phyloP scores from a whole-genome alignment of 2,329 filamentous ascomycete genomes.

The Sphaerostilbella broomeana region DNA sequence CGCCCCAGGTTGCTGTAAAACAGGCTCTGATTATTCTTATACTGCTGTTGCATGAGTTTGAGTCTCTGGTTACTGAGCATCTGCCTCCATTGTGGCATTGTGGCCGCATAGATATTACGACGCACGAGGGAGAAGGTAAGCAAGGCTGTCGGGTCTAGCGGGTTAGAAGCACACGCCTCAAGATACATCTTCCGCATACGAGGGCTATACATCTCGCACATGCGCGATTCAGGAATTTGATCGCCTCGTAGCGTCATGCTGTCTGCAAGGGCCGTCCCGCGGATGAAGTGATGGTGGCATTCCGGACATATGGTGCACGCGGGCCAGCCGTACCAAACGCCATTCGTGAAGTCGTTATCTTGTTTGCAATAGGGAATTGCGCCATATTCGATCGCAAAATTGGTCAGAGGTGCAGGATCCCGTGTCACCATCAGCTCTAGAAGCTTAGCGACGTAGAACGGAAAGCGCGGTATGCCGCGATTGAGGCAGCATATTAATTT shows the following conservation, averaged over 20 bases:
- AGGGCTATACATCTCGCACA: constrained; percentile 16
- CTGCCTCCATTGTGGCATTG: not conserved
- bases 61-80: not conserved
- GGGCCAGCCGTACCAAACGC: constrained; percentile 15
- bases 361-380: constrained; percentile 5
- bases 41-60: not conserved
- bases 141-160: not conserved
- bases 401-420: not conserved
- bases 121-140: not conserved
- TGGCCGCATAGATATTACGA: not conserved
- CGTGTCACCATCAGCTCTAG: not conserved
- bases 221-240: not conserved
- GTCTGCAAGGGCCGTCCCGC: constrained; percentile 1
- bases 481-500: not conserved
- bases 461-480: not conserved
- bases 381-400: not conserved
- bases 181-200: constrained; percentile 14
- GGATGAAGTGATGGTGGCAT: constrained; percentile 13
- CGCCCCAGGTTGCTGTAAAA: not conserved
- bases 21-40: not conserved
- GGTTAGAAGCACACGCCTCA: constrained; percentile 4
- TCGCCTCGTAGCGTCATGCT: constrained; percentile 2
- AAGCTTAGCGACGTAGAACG: not conserved
- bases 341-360: not conserved
- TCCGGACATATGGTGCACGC: constrained; percentile 15